These are phyloP conservation scores for Teratosphaeria destructans DNA, from an alignment of 2,329 filamentous ascomycete species.

Conservation along the genomic window DNA sequence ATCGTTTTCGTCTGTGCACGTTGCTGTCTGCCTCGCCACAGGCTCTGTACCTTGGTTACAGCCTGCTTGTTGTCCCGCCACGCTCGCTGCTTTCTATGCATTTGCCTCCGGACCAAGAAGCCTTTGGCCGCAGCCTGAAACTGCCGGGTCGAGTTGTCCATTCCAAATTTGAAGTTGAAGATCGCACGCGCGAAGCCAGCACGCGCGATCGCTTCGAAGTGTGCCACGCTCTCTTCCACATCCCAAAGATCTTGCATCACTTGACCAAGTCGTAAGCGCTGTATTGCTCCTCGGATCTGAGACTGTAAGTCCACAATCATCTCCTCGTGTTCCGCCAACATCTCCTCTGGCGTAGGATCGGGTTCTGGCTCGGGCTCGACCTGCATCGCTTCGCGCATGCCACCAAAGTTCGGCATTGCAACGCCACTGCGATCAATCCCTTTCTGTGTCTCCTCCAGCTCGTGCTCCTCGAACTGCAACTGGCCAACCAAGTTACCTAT, in stretches of 20 bases:
- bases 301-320: conserved; percentile 72
- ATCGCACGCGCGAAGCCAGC: conserved; percentile 83
- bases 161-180: conserved; percentile 67
- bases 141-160: conserved; percentile 67
- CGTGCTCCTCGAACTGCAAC: conserved; percentile 93
- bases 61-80: conserved; percentile 59
- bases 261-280: conserved; percentile 65
- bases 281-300: conserved; percentile 70
- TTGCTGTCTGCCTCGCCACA: conserved; percentile 58
- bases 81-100: conserved; percentile 52
- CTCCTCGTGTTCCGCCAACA: conserved; percentile 64
- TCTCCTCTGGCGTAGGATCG: conserved; percentile 79
- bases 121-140: conserved; percentile 74
- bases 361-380: conserved; percentile 66
- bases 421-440: conserved; percentile 90
- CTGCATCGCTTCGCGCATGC: conserved; percentile 92
- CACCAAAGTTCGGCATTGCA: conserved; percentile 95
- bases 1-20: conserved; percentile 35
- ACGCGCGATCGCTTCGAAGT: conserved; percentile 76
- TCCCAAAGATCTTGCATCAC: conserved; percentile 89
- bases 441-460: conserved; percentile 92
- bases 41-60: conserved; percentile 70
- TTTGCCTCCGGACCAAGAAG: conserved; percentile 57
- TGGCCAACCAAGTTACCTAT: conserved; percentile 96
- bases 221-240: conserved; percentile 62